Evolutionary conservation across 1,284 basidiomycete species (phyloP), one percentile per base, ranked within the genome.

Genomic region (Ceratobasidium sp.): DNA sequence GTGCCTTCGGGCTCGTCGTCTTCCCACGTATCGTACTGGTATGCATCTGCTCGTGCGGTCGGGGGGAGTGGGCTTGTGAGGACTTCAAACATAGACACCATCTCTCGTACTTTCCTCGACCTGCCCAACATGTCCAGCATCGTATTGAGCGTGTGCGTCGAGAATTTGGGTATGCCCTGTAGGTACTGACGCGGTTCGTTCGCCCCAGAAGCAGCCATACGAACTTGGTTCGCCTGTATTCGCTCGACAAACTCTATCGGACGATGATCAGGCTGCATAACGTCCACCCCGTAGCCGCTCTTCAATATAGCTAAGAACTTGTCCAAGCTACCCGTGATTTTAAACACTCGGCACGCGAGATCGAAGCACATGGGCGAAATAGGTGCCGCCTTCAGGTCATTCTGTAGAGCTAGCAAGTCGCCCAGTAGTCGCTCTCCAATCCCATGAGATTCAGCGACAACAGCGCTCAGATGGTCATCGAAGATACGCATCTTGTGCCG

Each of bases 71-170:
- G 90, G 55, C 87, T 85, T 0, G 91, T 91, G 74, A 93, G 85
- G 26, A 91, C 88, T 77, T 93, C 92, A 77, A 93, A 94, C 0
- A 88, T 84, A 76, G 88, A 86, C 1, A 93, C 84, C 78, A 93
- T 85, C 77, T 87, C 88, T 2, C 90, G 88, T 61, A 91, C 79
- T 72, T 88, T 80, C 11, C 86, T 84, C 16, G 84, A 77, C 11
- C 84, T 84, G 8, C 91, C 91, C 5, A 92, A 84, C 77, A 88
- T 85, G 74, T 92, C 89, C 74, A 93, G 81, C 57, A 87, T 87
- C 14, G 87, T 91, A 79, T 93, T 93, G 44, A 93, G 84, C 0
- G 88, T 86, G 9, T 86, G 80, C 16, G 88, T 89, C n/a, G 89
- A 88, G 77, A 92, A 87, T 1, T 32, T 54, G 2, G 75, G 75